Evolutionary conservation across 306 rosid species (phyloP).

Genomic region (Arachis stenosperma): DNA sequence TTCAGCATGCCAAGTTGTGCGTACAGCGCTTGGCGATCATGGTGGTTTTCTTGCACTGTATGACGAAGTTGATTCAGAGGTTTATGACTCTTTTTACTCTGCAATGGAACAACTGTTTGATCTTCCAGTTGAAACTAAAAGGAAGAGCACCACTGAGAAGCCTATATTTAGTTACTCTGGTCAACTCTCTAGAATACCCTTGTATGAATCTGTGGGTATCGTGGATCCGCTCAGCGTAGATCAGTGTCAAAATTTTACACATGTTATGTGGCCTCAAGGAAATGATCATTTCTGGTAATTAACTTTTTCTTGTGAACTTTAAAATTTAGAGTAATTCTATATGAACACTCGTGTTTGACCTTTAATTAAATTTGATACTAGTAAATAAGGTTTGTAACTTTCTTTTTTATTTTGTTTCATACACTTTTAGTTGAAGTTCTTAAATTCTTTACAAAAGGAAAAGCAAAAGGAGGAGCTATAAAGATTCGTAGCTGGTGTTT

Average conservation of each 20-base stretch:
- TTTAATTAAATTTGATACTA: too few species aligned
- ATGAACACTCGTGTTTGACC: too few species aligned
- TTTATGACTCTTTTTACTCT: not conserved
- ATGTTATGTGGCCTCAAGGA: constrained; percentile 41
- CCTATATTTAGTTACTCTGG: constrained; percentile 37
- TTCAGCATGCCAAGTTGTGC: constrained; percentile 17
- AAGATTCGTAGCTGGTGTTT: too few species aligned
- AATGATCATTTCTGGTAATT: constrained; percentile 34
- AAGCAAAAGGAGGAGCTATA: too few species aligned
- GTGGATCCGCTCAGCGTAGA: constrained; percentile 15
- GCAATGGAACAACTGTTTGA: constrained; percentile 15
- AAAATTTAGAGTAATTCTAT: too few species aligned
- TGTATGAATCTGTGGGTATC: constrained; percentile 39
- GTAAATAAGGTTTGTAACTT: too few species aligned
- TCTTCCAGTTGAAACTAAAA: constrained; percentile 24
- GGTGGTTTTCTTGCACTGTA: constrained; percentile 39
- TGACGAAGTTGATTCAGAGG: constrained; percentile 11
- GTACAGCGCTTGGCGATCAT: constrained; percentile 38
- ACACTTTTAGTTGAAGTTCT: too few species aligned
- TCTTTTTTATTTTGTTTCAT: too few species aligned
- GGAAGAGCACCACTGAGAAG: constrained; percentile 33
- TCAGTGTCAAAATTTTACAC: not conserved
- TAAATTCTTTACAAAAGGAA: too few species aligned
- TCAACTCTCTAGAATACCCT: not conserved
- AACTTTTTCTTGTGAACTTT: too few species aligned